Percentiles rank a stretch among this genome's conserved stretches.
phyloP scores from a whole-genome alignment of 805 yeast species.

The Hanseniaspora lachancei region DNA sequence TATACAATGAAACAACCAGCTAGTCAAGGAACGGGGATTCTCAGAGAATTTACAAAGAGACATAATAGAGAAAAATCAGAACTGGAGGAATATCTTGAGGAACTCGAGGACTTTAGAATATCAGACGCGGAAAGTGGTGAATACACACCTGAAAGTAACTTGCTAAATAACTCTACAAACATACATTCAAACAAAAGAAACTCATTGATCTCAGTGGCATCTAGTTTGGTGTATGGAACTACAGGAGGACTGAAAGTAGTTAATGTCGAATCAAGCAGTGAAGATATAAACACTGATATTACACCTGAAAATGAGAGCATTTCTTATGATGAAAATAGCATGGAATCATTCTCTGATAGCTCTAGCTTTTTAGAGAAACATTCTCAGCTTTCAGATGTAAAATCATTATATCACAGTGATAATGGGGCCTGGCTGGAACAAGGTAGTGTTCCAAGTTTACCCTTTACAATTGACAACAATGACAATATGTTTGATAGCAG shows the following conservation, averaged over 20 bases:
- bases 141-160: neutral
- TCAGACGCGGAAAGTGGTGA: conserved; percentile 12
- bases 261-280: conserved; percentile 3
- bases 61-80: conserved; percentile 25
- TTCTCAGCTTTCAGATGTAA: conserved; percentile 8
- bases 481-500: neutral
- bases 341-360: neutral
- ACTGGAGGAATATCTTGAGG: conserved; percentile 26
- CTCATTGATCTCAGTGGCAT: neutral
- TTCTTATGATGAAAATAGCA: neutral
- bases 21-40: neutral
- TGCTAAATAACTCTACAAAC: too few relatives aligned
- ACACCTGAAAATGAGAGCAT: neutral
- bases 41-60: conserved; percentile 1
- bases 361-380: conserved; percentile 4
- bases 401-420: conserved; percentile 10
- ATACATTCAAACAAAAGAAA: neutral
- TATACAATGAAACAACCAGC: neutral
- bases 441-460: conserved; percentile 4
- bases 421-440: conserved; percentile 1
- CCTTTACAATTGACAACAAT: conserved; percentile 1
- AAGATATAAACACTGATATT: neutral
- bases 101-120: conserved; percentile 22
- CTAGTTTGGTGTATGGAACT: neutral
- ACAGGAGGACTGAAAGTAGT: conserved; percentile 4